Conservation (phyloP, 176 grass and related monocot species). For the Metroxylon sagu region DNA sequence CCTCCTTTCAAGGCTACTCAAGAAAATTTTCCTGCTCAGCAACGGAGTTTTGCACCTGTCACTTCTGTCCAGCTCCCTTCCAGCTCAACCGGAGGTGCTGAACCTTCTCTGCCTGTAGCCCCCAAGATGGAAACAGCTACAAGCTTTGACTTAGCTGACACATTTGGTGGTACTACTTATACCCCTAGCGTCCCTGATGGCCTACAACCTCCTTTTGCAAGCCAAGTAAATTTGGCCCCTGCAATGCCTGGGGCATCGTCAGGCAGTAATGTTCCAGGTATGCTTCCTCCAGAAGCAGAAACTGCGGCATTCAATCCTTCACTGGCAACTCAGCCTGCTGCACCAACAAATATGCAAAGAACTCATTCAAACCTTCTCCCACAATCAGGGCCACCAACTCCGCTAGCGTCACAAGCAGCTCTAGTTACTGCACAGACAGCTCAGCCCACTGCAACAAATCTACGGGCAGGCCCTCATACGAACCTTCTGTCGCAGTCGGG, state of each 20-base stretch:
- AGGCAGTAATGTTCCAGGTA: background rate
- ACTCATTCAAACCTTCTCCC: conserved; percentile 14
- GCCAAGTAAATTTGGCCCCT: conserved; percentile 19
- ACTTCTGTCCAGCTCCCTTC: conserved; percentile 36
- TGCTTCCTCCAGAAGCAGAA: conserved; percentile 21
- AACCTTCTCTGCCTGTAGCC: conserved; percentile 12
- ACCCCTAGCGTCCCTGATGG: conserved; percentile 16
- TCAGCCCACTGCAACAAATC: conserved; percentile 31
- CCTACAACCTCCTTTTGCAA: conserved; percentile 48
- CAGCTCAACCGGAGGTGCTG: conserved; percentile 9
- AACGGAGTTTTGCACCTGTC: conserved; percentile 32
- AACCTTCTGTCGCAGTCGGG: conserved; percentile 37
- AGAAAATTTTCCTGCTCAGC: conserved; percentile 38
- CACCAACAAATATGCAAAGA: conserved; percentile 17
- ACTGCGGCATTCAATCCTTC: conserved; percentile 20
- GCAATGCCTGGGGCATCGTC: conserved; percentile 5
- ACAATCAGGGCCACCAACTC: conserved; percentile 32
- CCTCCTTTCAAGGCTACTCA: conserved; percentile 68
- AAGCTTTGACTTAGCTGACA: conserved; percentile 69
- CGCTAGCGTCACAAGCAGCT: conserved; percentile 29
- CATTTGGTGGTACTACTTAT: conserved; percentile 62
- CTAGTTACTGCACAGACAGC: conserved; percentile 23
- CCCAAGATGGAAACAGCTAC: conserved; percentile 26
- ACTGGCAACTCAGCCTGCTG: conserved; percentile 27
- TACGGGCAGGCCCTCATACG: conserved; percentile 20